These are phyloP conservation scores for Blastocystis sp. DNA, from an alignment of 352 stramenopile genomes.

Conservation along the genomic window DNA sequence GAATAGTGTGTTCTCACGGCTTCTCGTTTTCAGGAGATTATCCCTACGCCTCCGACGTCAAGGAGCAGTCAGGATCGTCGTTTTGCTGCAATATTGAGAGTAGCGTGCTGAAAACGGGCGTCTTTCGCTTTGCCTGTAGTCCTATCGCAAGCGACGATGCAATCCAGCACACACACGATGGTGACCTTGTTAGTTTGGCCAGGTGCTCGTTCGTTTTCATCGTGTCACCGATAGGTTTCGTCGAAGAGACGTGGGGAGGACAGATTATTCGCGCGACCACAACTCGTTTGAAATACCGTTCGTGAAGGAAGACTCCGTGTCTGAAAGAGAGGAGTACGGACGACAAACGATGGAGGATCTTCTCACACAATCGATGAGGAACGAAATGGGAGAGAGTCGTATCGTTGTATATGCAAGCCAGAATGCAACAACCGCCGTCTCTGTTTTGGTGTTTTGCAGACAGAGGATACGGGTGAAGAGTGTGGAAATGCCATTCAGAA, in stretches of 20 bases:
- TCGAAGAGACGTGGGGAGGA: no score
- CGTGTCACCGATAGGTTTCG: not conserved
- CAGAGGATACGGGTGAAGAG: not conserved
- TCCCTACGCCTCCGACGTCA: not conserved
- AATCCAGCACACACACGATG: no score
- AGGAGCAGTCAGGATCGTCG: not conserved
- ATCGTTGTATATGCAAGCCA: not conserved
- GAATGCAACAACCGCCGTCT: not conserved
- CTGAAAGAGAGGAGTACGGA: not conserved
- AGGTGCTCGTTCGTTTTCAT: no score
- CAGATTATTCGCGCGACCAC: not conserved
- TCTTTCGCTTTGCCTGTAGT: not conserved
- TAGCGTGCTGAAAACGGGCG: not conserved
- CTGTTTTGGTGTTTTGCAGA: not conserved
- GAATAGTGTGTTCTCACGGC: not conserved
- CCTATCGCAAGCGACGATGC: no score
- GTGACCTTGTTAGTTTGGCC: no score
- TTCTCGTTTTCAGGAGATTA: not conserved
- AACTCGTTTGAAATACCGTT: not conserved
- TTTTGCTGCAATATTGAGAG: not conserved
- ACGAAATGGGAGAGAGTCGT: not conserved
- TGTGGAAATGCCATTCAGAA: no score
- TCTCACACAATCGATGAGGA: not conserved
- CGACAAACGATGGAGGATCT: not conserved
- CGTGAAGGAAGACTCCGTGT: no score